Evolutionary conservation across 176 grass and related monocot species (phyloP).

Genomic region (Carex littledalei): DNA sequence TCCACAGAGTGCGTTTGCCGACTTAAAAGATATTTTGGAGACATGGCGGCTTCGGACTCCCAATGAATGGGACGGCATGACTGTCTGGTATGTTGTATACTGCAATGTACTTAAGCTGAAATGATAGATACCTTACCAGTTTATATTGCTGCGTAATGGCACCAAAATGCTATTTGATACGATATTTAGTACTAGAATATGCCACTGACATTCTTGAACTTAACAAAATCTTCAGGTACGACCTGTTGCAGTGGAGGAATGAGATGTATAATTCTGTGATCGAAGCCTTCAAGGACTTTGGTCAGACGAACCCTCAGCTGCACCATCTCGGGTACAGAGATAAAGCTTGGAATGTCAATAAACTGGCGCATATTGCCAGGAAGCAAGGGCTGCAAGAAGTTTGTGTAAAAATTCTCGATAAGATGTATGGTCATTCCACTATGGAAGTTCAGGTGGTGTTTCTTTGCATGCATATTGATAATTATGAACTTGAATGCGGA

Average conservation of each 20-base stretch:
- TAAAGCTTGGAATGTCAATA: slow-evolving; percentile 99
- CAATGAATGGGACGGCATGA: slow-evolving; percentile 95
- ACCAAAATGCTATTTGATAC: neutral
- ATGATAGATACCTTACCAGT: neutral
- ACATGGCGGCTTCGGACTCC: slow-evolving; percentile 96
- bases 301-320: slow-evolving; percentile 85
- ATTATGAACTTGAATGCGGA: neutral
- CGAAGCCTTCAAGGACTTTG: slow-evolving; percentile 92
- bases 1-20: slow-evolving; percentile 67
- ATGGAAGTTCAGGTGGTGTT: slow-evolving; percentile 98
- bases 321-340: slow-evolving; percentile 99
- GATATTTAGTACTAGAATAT: neutral
- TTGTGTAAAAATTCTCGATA: slow-evolving; percentile 94
- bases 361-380: slow-evolving; percentile 89
- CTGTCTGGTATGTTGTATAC: slow-evolving; percentile 49
- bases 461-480: slow-evolving; percentile 10
- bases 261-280: slow-evolving; percentile 99
- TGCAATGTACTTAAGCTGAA: neutral
- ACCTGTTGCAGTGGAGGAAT: slow-evolving; percentile 98
- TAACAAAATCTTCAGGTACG: slow-evolving; percentile 34
- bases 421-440: slow-evolving; percentile 99
- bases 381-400: slow-evolving; percentile 97
- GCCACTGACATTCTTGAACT: neutral
- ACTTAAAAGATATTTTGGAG: slow-evolving; percentile 98
- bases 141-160: neutral